phyloP scores from a whole-genome alignment of 768 basidiomycete genomes.

The Crassisporium funariophilum region DNA sequence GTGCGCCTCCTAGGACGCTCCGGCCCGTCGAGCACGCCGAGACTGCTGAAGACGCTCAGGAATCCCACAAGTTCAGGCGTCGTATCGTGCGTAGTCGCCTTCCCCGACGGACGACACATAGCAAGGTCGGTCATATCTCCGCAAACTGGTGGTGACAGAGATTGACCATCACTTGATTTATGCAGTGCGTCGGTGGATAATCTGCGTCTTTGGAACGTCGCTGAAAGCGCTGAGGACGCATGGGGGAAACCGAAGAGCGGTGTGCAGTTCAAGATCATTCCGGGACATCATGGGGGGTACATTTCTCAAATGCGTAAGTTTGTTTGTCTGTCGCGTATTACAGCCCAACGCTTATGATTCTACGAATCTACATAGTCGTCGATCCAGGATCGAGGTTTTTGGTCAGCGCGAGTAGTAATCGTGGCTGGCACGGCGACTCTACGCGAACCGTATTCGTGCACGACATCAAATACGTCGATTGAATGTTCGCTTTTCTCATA shows the following conservation, averaged over 20 bases:
- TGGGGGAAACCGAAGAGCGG: slow-evolving; percentile 63
- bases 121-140: slow-evolving; percentile 91
- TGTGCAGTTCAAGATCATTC: slow-evolving; percentile 91
- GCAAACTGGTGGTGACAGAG: no score
- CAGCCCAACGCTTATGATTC: slow-evolving; percentile 11
- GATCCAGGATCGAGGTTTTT: slow-evolving; percentile 85
- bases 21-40: slow-evolving; percentile 66
- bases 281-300: slow-evolving; percentile 94
- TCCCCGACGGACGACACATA: slow-evolving; percentile 91
- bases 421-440: slow-evolving; percentile 92
- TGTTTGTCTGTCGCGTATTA: not conserved
- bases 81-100: slow-evolving; percentile 87
- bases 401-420: slow-evolving; percentile 89
- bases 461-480: slow-evolving; percentile 64
- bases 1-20: slow-evolving; percentile 76
- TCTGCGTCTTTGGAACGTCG: slow-evolving; percentile 90
- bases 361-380: slow-evolving; percentile 56
- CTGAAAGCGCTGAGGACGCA: slow-evolving; percentile 74
- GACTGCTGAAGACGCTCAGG: slow-evolving; percentile 76
- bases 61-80: slow-evolving; percentile 90
- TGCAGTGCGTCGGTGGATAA: slow-evolving; percentile 89
- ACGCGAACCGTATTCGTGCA: slow-evolving; percentile 90
- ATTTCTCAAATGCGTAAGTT: slow-evolving; percentile 90
- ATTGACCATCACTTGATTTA: no score
- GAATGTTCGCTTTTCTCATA: no score